These are phyloP conservation scores for Pleurotus djamor DNA, from an alignment of 768 basidiomycete genomes.

Conservation along the genomic window DNA sequence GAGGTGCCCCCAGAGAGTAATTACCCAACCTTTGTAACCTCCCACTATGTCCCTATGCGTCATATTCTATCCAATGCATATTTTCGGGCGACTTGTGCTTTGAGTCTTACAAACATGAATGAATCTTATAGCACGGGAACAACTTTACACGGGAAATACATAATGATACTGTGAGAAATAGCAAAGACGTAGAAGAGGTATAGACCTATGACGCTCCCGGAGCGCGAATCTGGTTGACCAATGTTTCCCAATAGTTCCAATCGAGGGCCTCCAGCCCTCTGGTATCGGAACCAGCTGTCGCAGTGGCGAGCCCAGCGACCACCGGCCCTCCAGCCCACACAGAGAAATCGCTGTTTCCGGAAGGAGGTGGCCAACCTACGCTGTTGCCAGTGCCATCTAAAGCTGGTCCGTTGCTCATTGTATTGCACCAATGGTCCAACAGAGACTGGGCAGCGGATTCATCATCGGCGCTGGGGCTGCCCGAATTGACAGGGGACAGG, in stretches of 20 bases:
- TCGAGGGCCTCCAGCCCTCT: slow-evolving; percentile 61
- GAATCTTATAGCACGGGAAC: no score
- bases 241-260: slow-evolving; percentile 79
- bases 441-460: slow-evolving; percentile 75
- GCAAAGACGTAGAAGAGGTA: neutral
- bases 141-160: neutral
- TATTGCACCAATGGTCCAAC: slow-evolving; percentile 83
- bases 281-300: slow-evolving; percentile 36
- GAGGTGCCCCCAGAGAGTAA: slow-evolving; percentile 80
- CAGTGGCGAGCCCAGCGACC: slow-evolving; percentile 25
- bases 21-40: neutral
- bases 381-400: slow-evolving; percentile 48
- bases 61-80: neutral
- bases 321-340: slow-evolving; percentile 46
- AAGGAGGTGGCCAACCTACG: slow-evolving; percentile 58
- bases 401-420: slow-evolving; percentile 62
- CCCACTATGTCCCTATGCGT: neutral
- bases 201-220: slow-evolving; percentile 1
- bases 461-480: slow-evolving; percentile 74
- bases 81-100: neutral
- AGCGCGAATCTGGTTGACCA: slow-evolving; percentile 59
- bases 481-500: slow-evolving; percentile 59
- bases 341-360: slow-evolving; percentile 50
- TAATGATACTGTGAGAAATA: neutral
- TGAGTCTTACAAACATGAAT: neutral